Base-by-base conservation (phyloP, 164 flowering plant species). In the Amborella trichopoda region DNA sequence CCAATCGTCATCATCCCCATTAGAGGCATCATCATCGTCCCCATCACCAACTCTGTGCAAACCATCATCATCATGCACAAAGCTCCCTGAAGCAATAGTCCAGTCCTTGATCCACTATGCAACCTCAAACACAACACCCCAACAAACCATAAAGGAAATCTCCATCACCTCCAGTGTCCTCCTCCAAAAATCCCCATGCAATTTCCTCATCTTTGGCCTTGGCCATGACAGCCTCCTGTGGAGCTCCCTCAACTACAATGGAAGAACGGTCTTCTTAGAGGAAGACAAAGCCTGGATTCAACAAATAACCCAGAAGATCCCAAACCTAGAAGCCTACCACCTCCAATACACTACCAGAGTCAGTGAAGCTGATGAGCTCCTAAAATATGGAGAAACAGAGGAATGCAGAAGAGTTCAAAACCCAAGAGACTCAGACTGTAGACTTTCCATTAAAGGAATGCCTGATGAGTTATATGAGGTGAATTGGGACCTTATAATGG, bases 161-260 rank as follows among this genome's bases (percentile, higher is more conserved):
- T 65, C 80, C 12, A 79, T 80, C 18, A 61, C 83, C 0, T 50
- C 72, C 8, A 49, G 30, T 12, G 63, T 81, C 8, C 62, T 78
- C 1, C 65, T 66, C 2, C 55, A 53, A 44, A 76, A 72, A 40
- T 77, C 94, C 21, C 98, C 98, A 0, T 86, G 96, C 72, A 86
- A 90, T 67, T 90, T 90, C 67, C 63, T 90, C 2, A 78, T 86
- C 5, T 90, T 90, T 49, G 96, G 98, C 34, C 76, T 90, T 0
- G 94, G 96, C 58, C 87, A 80, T 46, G 94, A 90, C 64, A 79
- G 89, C 54, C 73, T 78, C 20, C 75, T 90, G 83, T 90, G 96
- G 96, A 60, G 59, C 22, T 14, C 85, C 4, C 78, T 90, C 37
- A 90, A 90, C 65, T 59, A 71, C 28, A 83, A 81, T 9, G 96